These are phyloP conservation scores for Beauveria scarabaeidicola DNA, from an alignment of 2,329 filamentous ascomycete species.

Conservation along the genomic window DNA sequence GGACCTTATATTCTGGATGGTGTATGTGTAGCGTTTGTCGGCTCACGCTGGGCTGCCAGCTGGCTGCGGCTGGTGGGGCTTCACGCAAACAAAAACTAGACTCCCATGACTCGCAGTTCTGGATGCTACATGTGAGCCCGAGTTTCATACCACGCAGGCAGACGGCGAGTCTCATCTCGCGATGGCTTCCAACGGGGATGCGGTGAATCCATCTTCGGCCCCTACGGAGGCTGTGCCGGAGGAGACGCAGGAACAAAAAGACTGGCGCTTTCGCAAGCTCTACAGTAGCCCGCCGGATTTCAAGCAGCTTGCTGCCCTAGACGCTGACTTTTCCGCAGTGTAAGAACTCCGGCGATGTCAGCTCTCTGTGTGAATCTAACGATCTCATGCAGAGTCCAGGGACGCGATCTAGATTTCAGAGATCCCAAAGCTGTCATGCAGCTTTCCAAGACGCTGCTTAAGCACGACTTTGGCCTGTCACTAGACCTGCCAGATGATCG, in stretches of 20 bases:
- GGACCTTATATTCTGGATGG: background rate
- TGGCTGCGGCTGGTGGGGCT: background rate
- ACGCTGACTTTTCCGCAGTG: conserved; percentile 35
- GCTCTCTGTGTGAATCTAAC: background rate
- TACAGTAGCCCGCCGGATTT: conserved; percentile 22
- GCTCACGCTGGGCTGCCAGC: background rate
- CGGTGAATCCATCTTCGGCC: background rate
- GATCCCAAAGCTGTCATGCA: conserved; percentile 70
- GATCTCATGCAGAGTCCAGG: conserved; percentile 23
- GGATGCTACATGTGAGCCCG: background rate
- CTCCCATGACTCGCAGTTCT: background rate
- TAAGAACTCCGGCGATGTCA: conserved; percentile 16
- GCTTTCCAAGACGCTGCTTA: conserved; percentile 66
- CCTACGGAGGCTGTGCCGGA: background rate
- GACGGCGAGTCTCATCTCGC: no score
- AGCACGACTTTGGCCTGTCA: conserved; percentile 62
- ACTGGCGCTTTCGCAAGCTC: conserved; percentile 4
- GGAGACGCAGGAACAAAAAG: background rate
- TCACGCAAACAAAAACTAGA: background rate
- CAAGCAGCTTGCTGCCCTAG: conserved; percentile 30
- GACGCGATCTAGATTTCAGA: conserved; percentile 65
- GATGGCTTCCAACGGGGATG: background rate
- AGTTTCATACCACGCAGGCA: background rate
- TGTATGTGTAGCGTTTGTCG: background rate
- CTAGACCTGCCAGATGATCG: conserved; percentile 68